Evolutionary conservation across 1,284 basidiomycete genomes (phyloP).

Genomic region (Takashimella koratensis): DNA sequence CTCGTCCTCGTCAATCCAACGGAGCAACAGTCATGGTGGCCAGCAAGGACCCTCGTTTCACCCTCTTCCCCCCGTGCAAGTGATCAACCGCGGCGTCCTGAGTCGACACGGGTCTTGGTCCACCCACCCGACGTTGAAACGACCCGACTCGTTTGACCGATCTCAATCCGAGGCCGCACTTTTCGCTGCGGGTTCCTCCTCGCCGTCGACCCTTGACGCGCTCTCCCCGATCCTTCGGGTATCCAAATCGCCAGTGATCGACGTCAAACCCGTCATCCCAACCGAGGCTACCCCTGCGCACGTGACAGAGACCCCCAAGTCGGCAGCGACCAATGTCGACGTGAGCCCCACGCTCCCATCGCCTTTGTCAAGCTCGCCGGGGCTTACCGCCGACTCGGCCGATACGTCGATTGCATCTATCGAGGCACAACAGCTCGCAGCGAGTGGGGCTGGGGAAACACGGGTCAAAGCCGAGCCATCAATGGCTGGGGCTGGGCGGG

Average conservation of each 20-base stretch:
- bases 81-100: neutral
- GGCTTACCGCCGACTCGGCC: conserved; percentile 5
- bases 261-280: neutral
- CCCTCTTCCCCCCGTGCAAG: too few species aligned
- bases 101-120: conserved; percentile 20
- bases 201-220: neutral
- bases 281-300: neutral
- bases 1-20: too few species aligned
- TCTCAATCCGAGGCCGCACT: conserved; percentile 2
- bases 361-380: conserved; percentile 3
- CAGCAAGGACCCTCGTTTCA: too few species aligned
- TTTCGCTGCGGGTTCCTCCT: neutral
- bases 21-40: too few species aligned
- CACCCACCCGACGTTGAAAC: conserved; percentile 14
- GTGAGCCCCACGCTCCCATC: neutral
- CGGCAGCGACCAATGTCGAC: neutral
- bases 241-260: neutral
- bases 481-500: neutral
- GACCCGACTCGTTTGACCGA: conserved; percentile 22
- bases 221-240: neutral
- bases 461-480: conserved; percentile 2
- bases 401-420: neutral
- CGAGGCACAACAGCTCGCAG: neutral
- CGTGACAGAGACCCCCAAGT: neutral
- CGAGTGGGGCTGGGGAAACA: neutral